Conservation (phyloP, 257 asterid species). For the Eucommia ulmoides region DNA sequence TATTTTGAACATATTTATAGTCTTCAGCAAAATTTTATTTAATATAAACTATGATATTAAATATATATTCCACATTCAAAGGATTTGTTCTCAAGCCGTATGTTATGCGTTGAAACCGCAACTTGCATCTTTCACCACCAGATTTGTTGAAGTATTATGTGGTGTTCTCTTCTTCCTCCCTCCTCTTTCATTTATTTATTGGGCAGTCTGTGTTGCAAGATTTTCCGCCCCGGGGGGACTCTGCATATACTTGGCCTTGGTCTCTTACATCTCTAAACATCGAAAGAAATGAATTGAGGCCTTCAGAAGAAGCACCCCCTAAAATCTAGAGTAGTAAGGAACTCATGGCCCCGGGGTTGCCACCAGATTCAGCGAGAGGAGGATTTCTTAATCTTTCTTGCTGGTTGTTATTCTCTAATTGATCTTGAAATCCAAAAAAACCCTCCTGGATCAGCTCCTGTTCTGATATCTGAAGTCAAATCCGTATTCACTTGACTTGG, state of each 20-base stretch:
- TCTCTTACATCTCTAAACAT: slow-evolving; percentile 80
- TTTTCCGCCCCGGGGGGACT: slow-evolving; percentile 50
- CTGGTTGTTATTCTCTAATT: slow-evolving; percentile 25
- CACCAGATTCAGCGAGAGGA: slow-evolving; percentile 46
- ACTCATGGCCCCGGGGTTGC: slow-evolving; percentile 64
- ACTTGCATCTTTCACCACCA: too few species aligned
- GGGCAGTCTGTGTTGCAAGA: slow-evolving; percentile 26
- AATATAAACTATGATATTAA: too few species aligned
- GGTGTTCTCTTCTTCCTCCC: too few species aligned
- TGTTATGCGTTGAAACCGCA: too few species aligned
- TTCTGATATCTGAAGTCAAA: slow-evolving; percentile 26
- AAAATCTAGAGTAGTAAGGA: slow-evolving; percentile 78
- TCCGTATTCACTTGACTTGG: slow-evolving; percentile 37
- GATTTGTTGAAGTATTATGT: too few species aligned
- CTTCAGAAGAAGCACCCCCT: slow-evolving; percentile 95
- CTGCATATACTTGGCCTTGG: slow-evolving; percentile 67
- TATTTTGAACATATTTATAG: too few species aligned
- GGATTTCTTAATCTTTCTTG: slow-evolving; percentile 56
- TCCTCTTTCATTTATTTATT: too few species aligned
- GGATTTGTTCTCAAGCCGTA: too few species aligned
- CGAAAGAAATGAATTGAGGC: slow-evolving; percentile 79
- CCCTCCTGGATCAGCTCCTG: slow-evolving; percentile 32
- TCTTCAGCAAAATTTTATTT: too few species aligned
- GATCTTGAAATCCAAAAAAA: too few species aligned
- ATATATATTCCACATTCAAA: too few species aligned